phyloP scores from a whole-genome alignment of 192 early-diverging fungal species.

The Obelidium mucronatum region DNA sequence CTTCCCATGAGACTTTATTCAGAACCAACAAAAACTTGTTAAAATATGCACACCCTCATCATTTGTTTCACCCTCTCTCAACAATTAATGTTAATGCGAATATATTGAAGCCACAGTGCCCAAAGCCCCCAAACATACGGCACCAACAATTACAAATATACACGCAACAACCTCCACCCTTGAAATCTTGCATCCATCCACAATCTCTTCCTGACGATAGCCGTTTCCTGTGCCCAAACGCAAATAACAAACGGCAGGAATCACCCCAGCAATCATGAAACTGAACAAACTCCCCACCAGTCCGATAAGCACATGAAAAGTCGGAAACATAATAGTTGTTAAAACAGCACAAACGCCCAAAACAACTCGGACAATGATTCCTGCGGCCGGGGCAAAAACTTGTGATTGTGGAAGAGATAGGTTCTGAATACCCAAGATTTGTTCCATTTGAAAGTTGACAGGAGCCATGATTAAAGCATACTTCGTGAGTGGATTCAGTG shows the following conservation, averaged over 20 bases:
- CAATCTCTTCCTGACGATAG: conserved; percentile 17
- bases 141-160: conserved; percentile 34
- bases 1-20: neutral
- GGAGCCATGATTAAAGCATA: conserved; percentile 72
- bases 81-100: conserved; percentile 8
- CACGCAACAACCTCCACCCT: conserved; percentile 34
- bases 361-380: conserved; percentile 16
- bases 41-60: too few species aligned
- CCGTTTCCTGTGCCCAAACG: conserved; percentile 42
- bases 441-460: conserved; percentile 50
- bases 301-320: conserved; percentile 74
- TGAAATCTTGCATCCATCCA: neutral
- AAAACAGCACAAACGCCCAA: conserved; percentile 5
- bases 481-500: conserved; percentile 75
- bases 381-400: neutral
- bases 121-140: conserved; percentile 35
- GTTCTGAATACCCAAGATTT: conserved; percentile 18
- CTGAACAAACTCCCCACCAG: conserved; percentile 63
- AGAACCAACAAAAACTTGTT: neutral
- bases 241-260: conserved; percentile 59
- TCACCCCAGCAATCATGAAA: conserved; percentile 57
- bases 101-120: conserved; percentile 18
- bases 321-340: conserved; percentile 63
- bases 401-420: conserved; percentile 1
- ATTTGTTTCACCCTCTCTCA: neutral